Base-by-base conservation (phyloP, 176 grass and related monocot species). In the Otatea glauca region DNA sequence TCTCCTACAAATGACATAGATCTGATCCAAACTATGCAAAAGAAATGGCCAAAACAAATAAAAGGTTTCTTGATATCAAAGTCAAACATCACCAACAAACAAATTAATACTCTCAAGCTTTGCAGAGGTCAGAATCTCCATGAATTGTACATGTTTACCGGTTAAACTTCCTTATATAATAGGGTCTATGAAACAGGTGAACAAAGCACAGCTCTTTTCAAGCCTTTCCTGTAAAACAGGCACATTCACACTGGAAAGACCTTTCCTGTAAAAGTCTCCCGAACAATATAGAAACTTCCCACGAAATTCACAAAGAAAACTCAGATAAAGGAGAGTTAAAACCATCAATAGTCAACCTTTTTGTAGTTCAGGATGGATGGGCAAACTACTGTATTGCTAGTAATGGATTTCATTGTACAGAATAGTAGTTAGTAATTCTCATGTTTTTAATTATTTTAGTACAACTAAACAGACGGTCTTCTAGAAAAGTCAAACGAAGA, bases 51-150 rank as follows among this genome's bases (percentile, higher is more conserved):
- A 85, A 84, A 81, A 86, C 27, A 49, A 44, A 65, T 53, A 66
- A 59, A 56, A 21, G 53, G 15, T 58, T 64, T 54, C 39, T 80
- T 27, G 6, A 41, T 53, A 74, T 39, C 69, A 51, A 67, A 65
- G 66, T 39, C 69, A 63, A 67, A 73, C 37, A 74, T 17, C 67
- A 81, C 65, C 53, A 58, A 55, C 68, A 82, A 82, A 44, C 70
- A 63, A 66, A 60, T 23, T 75, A 56, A 64, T 48, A 58, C 7
- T 59, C 7, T 68, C 66, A 78, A 42, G 0, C 21, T 54, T 81
- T 55, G 38, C 49, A 43, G 16, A 11, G 24, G 59, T 34, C 21
- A 74, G 12, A 86, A 56, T 18, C 35, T 65, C 60, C 43, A 1
- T 13, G 14, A 34, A 43, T 38, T 29, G 16, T 73, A 74, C 45